Evolutionary conservation across 2,329 filamentous ascomycete species (phyloP), one percentile per base, ranked within the genome.

Genomic region (Raffaelea albimanens): DNA sequence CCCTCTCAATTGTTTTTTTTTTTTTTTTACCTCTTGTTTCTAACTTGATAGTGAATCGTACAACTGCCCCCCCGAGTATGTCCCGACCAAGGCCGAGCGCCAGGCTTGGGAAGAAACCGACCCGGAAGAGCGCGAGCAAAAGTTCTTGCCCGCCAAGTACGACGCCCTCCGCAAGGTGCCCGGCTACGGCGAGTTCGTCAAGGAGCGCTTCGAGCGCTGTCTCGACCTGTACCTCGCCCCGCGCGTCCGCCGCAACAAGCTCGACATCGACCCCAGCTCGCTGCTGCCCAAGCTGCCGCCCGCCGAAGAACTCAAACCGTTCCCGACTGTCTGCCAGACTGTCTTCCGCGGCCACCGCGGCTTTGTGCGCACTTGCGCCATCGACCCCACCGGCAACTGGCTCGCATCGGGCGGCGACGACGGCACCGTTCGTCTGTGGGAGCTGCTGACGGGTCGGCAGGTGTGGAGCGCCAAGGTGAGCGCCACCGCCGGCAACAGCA

Each of bases 241-340:
- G 42, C 78, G 93, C 59, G 82, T 98, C 48, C 82, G 91, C 51
- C 85, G 94, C 64, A 96, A 90, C 70, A 86, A 90, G 65, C 79
- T 98, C 59, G 95, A 97, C 67, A 97, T 98, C 60, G 93, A 98
- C 58, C 93, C 93, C 3, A 85, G 86, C 64, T 95, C 88, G 34
- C 72, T 98, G 44, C 76, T 98, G 33, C 91, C 93, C 13, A 96
- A 96, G 63, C 74, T 98, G 8, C 93, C 94, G 8, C 87, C 85
- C 50, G 91, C 93, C 1, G 87, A 95, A 58, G 91, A 98, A 59
- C 75, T 98, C 49, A 88, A 88, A 59, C 93, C 93, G 2, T 98
- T 97, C 73, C 93, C 93, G 14, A 95, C 90, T 0, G 81, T 87
- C 9, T 91, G 87, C 57, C 85, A 90, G 40, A 87, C 88, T 5